phyloP scores from a whole-genome alignment of 31 red algal species.

The Odonthalia washingtoniensis region DNA sequence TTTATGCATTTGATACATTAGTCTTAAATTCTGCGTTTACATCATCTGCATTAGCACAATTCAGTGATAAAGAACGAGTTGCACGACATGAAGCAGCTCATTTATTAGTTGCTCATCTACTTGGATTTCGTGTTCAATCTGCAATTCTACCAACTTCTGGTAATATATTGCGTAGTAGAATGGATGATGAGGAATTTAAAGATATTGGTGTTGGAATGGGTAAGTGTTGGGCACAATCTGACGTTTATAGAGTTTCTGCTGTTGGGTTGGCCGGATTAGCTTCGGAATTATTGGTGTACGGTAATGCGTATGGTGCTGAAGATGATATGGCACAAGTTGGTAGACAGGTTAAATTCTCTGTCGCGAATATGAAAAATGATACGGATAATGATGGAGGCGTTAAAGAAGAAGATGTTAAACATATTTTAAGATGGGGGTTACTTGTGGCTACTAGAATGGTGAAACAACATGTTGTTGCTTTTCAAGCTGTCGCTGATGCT shows the following conservation, averaged over 20 bases:
- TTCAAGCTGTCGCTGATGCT: slow-evolving; percentile 14
- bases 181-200: neutral
- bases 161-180: neutral
- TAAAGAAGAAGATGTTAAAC: slow-evolving; percentile 16
- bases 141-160: neutral
- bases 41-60: neutral
- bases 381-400: neutral
- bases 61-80: neutral
- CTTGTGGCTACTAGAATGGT: slow-evolving; percentile 52
- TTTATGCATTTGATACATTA: neutral
- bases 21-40: neutral
- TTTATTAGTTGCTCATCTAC: slow-evolving; percentile 39
- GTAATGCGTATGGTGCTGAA: slow-evolving; percentile 5
- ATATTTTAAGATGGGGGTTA: slow-evolving; percentile 62
- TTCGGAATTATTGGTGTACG: slow-evolving; percentile 2
- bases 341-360: neutral
- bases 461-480: slow-evolving; percentile 42
- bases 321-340: slow-evolving; percentile 27
- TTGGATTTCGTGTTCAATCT: neutral
- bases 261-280: slow-evolving; percentile 22
- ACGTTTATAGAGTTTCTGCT: neutral
- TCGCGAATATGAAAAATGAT: no score
- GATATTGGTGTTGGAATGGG: neutral
- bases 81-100: slow-evolving; percentile 44
- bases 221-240: neutral